phyloP scores from a whole-genome alignment of 1,139 yeast genomes.

The Kluyveromyces marxianus region DNA sequence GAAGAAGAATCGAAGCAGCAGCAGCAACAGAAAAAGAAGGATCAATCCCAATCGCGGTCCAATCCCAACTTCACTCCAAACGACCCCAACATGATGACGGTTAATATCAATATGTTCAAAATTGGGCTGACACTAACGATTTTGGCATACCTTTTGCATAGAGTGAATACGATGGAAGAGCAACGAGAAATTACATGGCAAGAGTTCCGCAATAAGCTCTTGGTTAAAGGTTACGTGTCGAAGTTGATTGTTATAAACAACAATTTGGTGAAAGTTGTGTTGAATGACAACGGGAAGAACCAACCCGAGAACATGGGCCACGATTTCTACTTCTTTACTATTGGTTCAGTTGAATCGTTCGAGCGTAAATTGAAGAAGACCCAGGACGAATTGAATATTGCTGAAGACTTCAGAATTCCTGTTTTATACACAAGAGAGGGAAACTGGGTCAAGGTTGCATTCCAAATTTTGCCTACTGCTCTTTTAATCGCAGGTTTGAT shows the following conservation, averaged over 20 bases:
- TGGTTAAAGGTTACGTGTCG: conserved; percentile 60
- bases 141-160: conserved; percentile 27
- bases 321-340: conserved; percentile 51
- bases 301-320: conserved; percentile 38
- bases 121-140: conserved; percentile 28
- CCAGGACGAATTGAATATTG: conserved; percentile 55
- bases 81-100: conserved; percentile 28
- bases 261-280: conserved; percentile 55
- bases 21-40: conserved; percentile 10
- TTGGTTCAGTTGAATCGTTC: conserved; percentile 67
- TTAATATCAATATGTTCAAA: conserved; percentile 31
- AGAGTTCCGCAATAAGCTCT: conserved; percentile 56
- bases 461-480: conserved; percentile 62
- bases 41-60: background rate
- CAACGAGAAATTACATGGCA: conserved; percentile 44
- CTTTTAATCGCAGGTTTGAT: conserved; percentile 64
- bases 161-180: conserved; percentile 24
- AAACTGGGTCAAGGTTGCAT: conserved; percentile 46
- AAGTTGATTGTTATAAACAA: conserved; percentile 60
- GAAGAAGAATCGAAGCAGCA: conserved; percentile 1
- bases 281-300: conserved; percentile 50
- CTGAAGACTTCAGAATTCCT: conserved; percentile 56
- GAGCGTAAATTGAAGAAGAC: conserved; percentile 58
- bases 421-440: conserved; percentile 57
- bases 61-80: conserved; percentile 10